Evolutionary conservation across 108 stramenopile species (phyloP), one percentile per base, ranked within the genome.

Genomic region (Skeletonema menzelii): DNA sequence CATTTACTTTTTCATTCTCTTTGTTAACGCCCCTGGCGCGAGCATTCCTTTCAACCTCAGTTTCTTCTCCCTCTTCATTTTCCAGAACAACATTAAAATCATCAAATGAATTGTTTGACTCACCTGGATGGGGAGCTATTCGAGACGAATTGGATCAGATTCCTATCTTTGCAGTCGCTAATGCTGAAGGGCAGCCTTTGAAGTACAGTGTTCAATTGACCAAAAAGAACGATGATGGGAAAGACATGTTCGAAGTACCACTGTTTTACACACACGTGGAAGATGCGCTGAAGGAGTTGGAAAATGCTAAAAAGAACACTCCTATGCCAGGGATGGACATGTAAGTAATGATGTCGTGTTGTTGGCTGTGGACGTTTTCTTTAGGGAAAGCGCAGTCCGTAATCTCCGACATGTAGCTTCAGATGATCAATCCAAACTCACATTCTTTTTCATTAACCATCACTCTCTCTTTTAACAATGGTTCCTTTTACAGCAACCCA

Each of bases 241-340:
- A 66, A 13, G 46, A 37, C n/a, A 42, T 47, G 34, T 66, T 70
- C 53, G 65, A 80, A 19, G 72, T 89, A 4, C 82, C 88, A 2
- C 77, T 89, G 55, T 87, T 89, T 59, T 89, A 74, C 63, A 72
- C 75, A 31, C 82, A 85, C 56, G 83, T 89, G n/a, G 79, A 80
- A 7, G 88, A 83, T 55, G 88, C 86, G 8, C 17, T 75, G 63
- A 56, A 37, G 17, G 88, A 87, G 73, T 63, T 87, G 49, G 73
- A 76, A 42, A 81, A 71, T 24, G 84, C 85, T 6, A 66, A 70
- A 40, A 60, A 66, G 59, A 77, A 59, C 14, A 72, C 46, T 19
- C 40, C 71, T 17, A 5, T 60, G 4, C 44, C 60, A 12, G 81
- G 61, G 6, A 73, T 82, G 64, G 76, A 82, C 53, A 77, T 82